These are phyloP conservation scores for Sporothrix pallida DNA, from an alignment of 2,329 filamentous ascomycete genomes.

Conservation along the genomic window DNA sequence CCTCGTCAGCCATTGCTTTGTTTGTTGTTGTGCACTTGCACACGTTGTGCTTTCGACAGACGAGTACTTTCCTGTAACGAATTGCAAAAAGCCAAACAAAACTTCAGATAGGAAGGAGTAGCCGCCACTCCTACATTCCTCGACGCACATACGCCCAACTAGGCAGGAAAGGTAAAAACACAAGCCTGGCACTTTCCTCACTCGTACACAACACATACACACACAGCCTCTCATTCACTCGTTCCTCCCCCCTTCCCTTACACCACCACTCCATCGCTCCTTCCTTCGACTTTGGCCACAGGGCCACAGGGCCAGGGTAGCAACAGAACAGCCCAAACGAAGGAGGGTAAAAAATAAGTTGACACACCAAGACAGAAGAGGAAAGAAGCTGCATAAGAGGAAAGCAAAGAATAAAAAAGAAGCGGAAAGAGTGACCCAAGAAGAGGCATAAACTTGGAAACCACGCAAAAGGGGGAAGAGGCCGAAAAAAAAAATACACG, in stretches of 20 bases:
- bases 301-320: slow-evolving; percentile 22
- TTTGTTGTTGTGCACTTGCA: slow-evolving; percentile 3
- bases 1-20: background rate
- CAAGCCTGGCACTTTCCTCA: slow-evolving; percentile 21
- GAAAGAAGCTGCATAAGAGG: slow-evolving; percentile 3
- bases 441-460: slow-evolving; percentile 21
- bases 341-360: slow-evolving; percentile 16
- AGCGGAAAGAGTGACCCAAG: slow-evolving; percentile 16
- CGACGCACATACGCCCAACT: slow-evolving; percentile 24
- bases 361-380: slow-evolving; percentile 13
- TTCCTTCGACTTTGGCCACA: slow-evolving; percentile 20
- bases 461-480: slow-evolving; percentile 2
- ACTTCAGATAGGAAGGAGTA: slow-evolving; percentile 23
- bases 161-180: slow-evolving; percentile 27
- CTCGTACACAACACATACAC: background rate
- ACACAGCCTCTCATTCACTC: background rate
- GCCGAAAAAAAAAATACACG: background rate
- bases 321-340: slow-evolving; percentile 9
- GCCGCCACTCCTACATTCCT: background rate
- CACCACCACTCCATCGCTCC: slow-evolving; percentile 18
- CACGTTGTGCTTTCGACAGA: background rate
- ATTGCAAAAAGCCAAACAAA: background rate
- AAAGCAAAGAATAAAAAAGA: background rate
- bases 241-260: background rate
- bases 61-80: background rate